A percentile compares a stretch with the other conserved stretches of the same genome.
Evolutionary conservation across 225 moss, liverwort and hornwort species (phyloP).

Genomic region (Lunularia cruciata): DNA sequence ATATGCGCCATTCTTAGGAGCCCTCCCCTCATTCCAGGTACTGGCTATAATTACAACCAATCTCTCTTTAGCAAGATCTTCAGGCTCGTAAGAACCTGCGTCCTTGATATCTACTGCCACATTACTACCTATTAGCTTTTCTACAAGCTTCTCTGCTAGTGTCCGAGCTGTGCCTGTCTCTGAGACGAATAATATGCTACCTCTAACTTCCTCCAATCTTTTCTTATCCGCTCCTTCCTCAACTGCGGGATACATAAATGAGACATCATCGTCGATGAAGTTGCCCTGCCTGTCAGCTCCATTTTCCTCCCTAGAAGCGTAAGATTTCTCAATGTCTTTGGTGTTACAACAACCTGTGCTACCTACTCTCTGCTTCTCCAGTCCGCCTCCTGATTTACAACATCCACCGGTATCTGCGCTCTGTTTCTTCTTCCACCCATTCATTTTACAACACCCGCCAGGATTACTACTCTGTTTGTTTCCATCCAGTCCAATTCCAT

Average conservation of each 20-base stretch:
- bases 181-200: conserved; percentile 45
- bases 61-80: conserved; percentile 82
- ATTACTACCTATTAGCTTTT: conserved; percentile 21
- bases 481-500: background rate
- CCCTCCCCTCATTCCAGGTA: conserved; percentile 78
- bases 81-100: conserved; percentile 59
- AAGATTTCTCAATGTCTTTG: background rate
- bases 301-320: background rate
- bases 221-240: background rate
- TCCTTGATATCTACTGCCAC: conserved; percentile 36
- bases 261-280: conserved; percentile 28
- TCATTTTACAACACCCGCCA: background rate
- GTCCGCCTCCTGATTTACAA: conserved; percentile 6
- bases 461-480: background rate
- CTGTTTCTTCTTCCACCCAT: background rate
- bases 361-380: background rate
- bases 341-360: conserved; percentile 11
- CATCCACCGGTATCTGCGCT: background rate
- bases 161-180: conserved; percentile 44
- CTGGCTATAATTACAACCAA: conserved; percentile 65
- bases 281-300: conserved; percentile 6
- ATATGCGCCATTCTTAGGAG: conserved; percentile 74
- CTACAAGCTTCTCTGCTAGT: conserved; percentile 36
- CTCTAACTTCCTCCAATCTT: background rate
- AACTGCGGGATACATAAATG: conserved; percentile 4